Conservation (phyloP, 805 yeast genomes). For the Candida parachauliodes region DNA sequence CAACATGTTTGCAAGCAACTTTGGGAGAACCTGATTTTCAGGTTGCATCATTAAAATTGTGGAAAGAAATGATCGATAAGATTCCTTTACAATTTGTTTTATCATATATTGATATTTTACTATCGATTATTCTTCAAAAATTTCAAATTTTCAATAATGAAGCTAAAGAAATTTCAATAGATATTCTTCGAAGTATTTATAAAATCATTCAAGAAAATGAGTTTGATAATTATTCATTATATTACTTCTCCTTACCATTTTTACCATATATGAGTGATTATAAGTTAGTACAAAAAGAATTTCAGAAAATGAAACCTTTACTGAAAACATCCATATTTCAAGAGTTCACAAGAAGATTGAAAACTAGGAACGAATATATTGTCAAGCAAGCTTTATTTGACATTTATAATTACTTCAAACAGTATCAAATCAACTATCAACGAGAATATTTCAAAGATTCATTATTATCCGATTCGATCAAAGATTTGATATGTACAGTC, state of each 20-base stretch:
- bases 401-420: conserved; percentile 48
- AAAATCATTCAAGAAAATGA: conserved; percentile 24
- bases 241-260: conserved; percentile 52
- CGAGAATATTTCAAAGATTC: conserved; percentile 35
- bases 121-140: conserved; percentile 69
- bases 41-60: conserved; percentile 59
- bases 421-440: conserved; percentile 50
- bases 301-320: conserved; percentile 27
- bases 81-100: conserved; percentile 55
- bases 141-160: conserved; percentile 51
- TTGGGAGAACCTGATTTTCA: conserved; percentile 62
- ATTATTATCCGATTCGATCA: conserved; percentile 24
- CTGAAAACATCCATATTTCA: conserved; percentile 37
- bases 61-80: conserved; percentile 59
- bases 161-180: conserved; percentile 49
- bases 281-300: conserved; percentile 12
- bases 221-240: conserved; percentile 44
- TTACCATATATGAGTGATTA: conserved; percentile 31
- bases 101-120: conserved; percentile 67
- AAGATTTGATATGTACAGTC: conserved; percentile 49
- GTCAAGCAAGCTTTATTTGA: conserved; percentile 71
- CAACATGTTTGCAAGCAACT: conserved; percentile 80
- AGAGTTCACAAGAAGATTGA: conserved; percentile 54
- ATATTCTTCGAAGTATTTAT: conserved; percentile 42
- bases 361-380: conserved; percentile 64